phyloP scores from a whole-genome alignment of 495 filamentous ascomycete species.

The Articulospora tetracladia region DNA sequence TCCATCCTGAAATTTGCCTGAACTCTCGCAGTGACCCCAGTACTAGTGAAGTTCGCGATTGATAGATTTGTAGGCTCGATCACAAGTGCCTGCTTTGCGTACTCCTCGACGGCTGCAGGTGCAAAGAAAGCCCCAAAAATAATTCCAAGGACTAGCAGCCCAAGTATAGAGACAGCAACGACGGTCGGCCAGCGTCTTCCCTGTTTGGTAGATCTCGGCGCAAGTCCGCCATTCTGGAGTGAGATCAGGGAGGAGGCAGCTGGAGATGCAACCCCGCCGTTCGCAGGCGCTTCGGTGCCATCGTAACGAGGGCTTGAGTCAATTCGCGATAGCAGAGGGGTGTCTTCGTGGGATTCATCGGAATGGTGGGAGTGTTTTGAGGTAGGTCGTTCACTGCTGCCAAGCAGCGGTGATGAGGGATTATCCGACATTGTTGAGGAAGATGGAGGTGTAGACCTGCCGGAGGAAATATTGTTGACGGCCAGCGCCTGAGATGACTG shows the following conservation, averaged over 20 bases:
- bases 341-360: conserved; percentile 39
- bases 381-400: conserved; percentile 25
- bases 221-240: conserved; percentile 14
- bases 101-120: conserved; percentile 75
- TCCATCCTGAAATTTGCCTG: conserved; percentile 79
- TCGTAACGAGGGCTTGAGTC: conserved; percentile 41
- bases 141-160: conserved; percentile 36
- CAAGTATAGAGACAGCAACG: conserved; percentile 41
- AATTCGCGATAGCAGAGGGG: conserved; percentile 45
- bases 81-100: conserved; percentile 76
- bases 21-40: conserved; percentile 73
- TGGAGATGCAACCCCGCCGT: conserved; percentile 24
- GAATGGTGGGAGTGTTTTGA: conserved; percentile 32
- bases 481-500: neutral
- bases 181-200: conserved; percentile 29
- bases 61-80: conserved; percentile 78
- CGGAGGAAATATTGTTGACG: neutral
- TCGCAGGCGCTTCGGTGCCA: conserved; percentile 28
- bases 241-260: conserved; percentile 22
- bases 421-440: conserved; percentile 38
- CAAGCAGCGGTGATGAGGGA: conserved; percentile 39
- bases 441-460: neutral
- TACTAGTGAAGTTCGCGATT: conserved; percentile 73
- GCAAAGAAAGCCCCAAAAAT: conserved; percentile 69
- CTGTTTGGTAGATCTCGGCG: conserved; percentile 14